Evolutionary conservation across 352 stramenopile species (phyloP), one percentile per base, ranked within the genome.

Genomic region (Pythium aristosporum): DNA sequence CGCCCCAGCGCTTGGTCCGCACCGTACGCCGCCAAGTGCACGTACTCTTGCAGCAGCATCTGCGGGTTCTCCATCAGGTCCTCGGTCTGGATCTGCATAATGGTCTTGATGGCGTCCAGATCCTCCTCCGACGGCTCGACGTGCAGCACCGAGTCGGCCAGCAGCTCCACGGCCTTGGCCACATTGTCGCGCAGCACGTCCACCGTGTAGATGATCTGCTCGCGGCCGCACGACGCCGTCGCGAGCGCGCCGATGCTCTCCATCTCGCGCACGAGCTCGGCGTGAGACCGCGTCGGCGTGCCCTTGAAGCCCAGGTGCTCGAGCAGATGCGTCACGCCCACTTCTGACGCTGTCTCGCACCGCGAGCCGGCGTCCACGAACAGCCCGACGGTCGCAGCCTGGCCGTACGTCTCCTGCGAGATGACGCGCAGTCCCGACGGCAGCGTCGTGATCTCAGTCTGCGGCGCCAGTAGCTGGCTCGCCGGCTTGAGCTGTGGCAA

Each of bases 191-290:
- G 87, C 44, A 99, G 75, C 47, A 98, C 74, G 74, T 99, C 97
- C 62, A 99, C 89, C 64, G 92, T 98, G 76, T 98, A 98, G 49
- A 99, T 92, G 64, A 98, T 98, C 79, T 99, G 94, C 71, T 99
- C 97, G 49, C 97, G 82, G 36, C 85, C 89, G 30, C 83, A 89
- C 20, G 92, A 96, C 43, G 94, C 92, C 53, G 96, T 98, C 13
- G 86, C 92, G 50, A 95, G 88, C 32, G 82, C 95, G 44, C 97
- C 96, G 59, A 98, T 96, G 47, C 92, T 82, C 72, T 99, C 94
- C 39, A 99, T 82, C 57, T 97, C 83, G 37, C 84, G 86, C 59
- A 96, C 84, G 20, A 97, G 73, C 63, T 97, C 79, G 18, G 91
- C 85, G 53, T 96, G 82, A 16, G 87, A 82, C 39, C 92, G 82